Evolutionary conservation across 495 filamentous ascomycete genomes (phyloP).

Genomic region (Penicillium cosmopolitanum): DNA sequence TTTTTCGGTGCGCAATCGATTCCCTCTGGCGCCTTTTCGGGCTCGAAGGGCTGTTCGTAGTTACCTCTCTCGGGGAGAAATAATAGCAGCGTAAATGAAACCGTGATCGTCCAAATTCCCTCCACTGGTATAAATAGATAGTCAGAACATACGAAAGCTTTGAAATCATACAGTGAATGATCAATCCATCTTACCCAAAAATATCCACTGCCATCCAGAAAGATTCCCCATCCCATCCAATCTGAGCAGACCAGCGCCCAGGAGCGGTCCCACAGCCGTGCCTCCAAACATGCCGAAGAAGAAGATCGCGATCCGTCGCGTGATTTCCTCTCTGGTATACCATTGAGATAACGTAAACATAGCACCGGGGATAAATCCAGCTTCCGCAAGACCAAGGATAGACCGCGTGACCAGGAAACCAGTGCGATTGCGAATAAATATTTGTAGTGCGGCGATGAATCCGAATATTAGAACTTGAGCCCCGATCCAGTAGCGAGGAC

Average conservation of each 20-base stretch:
- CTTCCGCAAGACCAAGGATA: constrained; percentile 55
- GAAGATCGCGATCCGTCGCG: constrained; percentile 53
- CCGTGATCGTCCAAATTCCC: constrained; percentile 49
- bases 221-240: constrained; percentile 53
- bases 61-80: constrained; percentile 35
- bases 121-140: constrained; percentile 33
- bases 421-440: constrained; percentile 49
- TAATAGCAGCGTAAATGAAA: constrained; percentile 22
- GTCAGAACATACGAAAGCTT: neutral
- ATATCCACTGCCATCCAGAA: constrained; percentile 63
- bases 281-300: constrained; percentile 57
- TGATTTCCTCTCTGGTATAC: constrained; percentile 55
- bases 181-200: constrained; percentile 34
- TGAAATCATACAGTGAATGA: neutral
- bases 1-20: neutral
- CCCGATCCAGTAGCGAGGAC: constrained; percentile 54
- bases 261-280: constrained; percentile 49
- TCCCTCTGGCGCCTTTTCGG: neutral
- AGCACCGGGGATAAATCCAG: constrained; percentile 59
- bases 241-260: constrained; percentile 47
- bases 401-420: constrained; percentile 49
- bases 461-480: constrained; percentile 57
- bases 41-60: neutral
- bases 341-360: constrained; percentile 61
- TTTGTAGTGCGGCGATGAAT: constrained; percentile 53